Conservation (phyloP, 2,329 filamentous ascomycete species). For the Verticillium nubilum region DNA sequence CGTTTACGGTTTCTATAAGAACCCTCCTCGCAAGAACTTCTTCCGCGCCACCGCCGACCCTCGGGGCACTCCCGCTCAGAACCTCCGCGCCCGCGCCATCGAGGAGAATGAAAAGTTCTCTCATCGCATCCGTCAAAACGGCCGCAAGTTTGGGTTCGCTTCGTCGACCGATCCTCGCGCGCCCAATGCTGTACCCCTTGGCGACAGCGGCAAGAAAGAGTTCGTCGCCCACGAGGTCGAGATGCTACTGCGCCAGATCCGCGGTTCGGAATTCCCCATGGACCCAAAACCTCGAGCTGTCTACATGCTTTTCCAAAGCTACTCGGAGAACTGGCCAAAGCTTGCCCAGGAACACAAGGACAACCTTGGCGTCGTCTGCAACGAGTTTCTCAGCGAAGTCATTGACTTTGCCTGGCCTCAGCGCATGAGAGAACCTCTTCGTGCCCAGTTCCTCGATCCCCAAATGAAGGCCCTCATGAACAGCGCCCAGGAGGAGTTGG, state of each 20-base stretch:
- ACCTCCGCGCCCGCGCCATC: constrained; percentile 43
- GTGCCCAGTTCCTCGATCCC: constrained; percentile 41
- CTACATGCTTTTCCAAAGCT: constrained; percentile 49
- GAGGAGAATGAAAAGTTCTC: constrained; percentile 48
- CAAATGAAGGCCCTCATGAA: constrained; percentile 42
- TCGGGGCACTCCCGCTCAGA: constrained; percentile 44
- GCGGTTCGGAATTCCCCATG: constrained; percentile 46
- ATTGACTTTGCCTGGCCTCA: constrained; percentile 45
- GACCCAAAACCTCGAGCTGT: constrained; percentile 47
- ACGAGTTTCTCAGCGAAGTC: constrained; percentile 46
- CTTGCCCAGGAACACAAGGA: constrained; percentile 49
- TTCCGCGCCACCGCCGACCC: constrained; percentile 43
- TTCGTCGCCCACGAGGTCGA: constrained; percentile 44
- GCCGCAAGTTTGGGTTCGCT: constrained; percentile 41
- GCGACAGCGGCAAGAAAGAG: constrained; percentile 36
- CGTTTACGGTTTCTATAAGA: constrained; percentile 51
- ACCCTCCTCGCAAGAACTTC: constrained; percentile 45
- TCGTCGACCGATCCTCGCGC: constrained; percentile 10
- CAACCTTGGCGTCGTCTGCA: constrained; percentile 47
- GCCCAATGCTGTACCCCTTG: constrained; percentile 6
- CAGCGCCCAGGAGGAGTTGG: constrained; percentile 39
- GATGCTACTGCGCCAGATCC: constrained; percentile 41
- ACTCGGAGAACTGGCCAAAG: constrained; percentile 46
- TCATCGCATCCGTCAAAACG: constrained; percentile 41
- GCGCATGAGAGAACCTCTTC: constrained; percentile 45